Percentiles rank a stretch among this genome's conserved stretches.
phyloP scores from a whole-genome alignment of 352 stramenopile species.

The Paralagenidium karlingii region DNA sequence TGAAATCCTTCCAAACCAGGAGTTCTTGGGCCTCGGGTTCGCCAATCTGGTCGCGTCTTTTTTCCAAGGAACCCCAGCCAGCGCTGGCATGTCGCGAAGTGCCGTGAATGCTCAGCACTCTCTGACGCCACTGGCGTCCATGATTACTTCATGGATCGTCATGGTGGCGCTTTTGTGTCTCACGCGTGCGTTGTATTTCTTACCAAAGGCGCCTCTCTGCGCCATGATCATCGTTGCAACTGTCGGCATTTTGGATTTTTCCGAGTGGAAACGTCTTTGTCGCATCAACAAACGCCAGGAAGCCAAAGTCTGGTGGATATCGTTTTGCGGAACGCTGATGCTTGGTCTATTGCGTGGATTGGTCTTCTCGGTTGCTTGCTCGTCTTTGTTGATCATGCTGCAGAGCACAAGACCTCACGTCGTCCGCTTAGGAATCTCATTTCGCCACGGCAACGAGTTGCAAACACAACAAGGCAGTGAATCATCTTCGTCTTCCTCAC shows the following conservation, averaged over 20 bases:
- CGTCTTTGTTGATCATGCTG: conserved; percentile 48
- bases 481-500: too few relatives aligned
- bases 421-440: too few relatives aligned
- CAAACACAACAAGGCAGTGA: too few relatives aligned
- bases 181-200: conserved; percentile 78
- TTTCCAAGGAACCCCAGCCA: conserved; percentile 85
- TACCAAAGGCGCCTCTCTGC: conserved; percentile 78
- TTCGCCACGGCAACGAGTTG: too few relatives aligned
- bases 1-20: conserved; percentile 72
- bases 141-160: conserved; percentile 82
- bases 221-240: conserved; percentile 86
- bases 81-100: conserved; percentile 80
- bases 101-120: conserved; percentile 87
- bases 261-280: conserved; percentile 78
- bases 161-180: conserved; percentile 83
- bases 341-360: conserved; percentile 34
- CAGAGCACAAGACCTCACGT: conserved; percentile 41
- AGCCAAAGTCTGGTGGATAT: conserved; percentile 44
- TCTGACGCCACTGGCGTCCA: conserved; percentile 75
- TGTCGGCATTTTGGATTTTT: conserved; percentile 76
- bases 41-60: conserved; percentile 82
- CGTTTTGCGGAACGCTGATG: conserved; percentile 32
- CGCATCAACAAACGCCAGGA: conserved; percentile 34
- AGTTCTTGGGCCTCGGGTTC: conserved; percentile 86
- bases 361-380: conserved; percentile 36